Conservation (phyloP, 2,329 filamentous ascomycete species). For the Furcasterigmium sp. region DNA sequence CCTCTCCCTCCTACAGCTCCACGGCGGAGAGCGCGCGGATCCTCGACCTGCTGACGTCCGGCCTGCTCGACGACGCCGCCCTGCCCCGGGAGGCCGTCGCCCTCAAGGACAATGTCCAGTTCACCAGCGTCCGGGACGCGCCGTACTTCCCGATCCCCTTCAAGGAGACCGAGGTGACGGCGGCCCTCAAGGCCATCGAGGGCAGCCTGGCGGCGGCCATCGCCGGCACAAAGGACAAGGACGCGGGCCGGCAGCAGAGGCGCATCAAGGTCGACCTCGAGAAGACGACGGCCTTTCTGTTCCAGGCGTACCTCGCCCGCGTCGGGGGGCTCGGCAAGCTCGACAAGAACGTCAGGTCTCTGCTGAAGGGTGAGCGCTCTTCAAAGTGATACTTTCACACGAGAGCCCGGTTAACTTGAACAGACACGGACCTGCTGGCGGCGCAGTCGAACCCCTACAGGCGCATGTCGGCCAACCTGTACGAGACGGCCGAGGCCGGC, state of each 20-base stretch:
- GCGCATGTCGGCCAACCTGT: constrained; percentile 67
- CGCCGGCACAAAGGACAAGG: constrained; percentile 17
- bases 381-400: not conserved
- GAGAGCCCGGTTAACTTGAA: not conserved
- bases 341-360: constrained; percentile 23
- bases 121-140: constrained; percentile 25
- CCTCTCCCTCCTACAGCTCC: constrained; percentile 15
- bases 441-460: constrained; percentile 69
- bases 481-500: constrained; percentile 59
- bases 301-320: constrained; percentile 27
- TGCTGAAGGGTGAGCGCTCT: constrained; percentile 21
- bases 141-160: constrained; percentile 42
- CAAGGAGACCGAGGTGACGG: constrained; percentile 38
- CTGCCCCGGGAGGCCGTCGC: constrained; percentile 21
- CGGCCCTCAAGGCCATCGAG: constrained; percentile 39
- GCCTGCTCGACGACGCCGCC: constrained; percentile 19
- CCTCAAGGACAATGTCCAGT: constrained; percentile 19
- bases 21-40: constrained; percentile 18
- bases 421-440: constrained; percentile 66
- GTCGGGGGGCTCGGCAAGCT: constrained; percentile 32
- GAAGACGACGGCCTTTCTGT: constrained; percentile 37
- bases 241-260: constrained; percentile 8
- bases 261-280: constrained; percentile 26
- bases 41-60: constrained; percentile 14
- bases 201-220: constrained; percentile 25